Percentiles rank a stretch among this genome's conserved stretches.
Evolutionary conservation across 805 yeast species (phyloP).

Genomic region (Starmerella geochares): DNA sequence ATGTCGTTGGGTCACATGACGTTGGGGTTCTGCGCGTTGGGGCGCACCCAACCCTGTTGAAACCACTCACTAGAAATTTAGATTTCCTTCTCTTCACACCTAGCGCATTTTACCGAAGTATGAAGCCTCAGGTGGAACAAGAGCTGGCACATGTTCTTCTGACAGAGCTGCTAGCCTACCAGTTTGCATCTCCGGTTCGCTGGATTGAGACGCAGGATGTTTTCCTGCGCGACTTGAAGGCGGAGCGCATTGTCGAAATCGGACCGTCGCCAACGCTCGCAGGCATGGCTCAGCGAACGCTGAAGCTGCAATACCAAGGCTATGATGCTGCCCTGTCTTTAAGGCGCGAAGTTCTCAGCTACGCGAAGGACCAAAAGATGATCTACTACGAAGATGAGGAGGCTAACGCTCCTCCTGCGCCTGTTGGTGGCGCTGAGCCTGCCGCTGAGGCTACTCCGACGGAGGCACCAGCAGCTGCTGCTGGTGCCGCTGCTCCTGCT

Average conservation of each 20-base stretch:
- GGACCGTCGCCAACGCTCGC: constrained; percentile 99
- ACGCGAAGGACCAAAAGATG: constrained; percentile 91
- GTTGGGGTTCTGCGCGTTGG: constrained; percentile 10
- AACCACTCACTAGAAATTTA: constrained; percentile 7
- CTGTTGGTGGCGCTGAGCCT: constrained; percentile 28
- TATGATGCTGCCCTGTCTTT: constrained; percentile 93
- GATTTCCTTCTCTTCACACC: constrained; percentile 5
- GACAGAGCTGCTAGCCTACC: constrained; percentile 95
- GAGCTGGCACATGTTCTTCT: constrained; percentile 89
- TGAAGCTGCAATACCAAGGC: constrained; percentile 89
- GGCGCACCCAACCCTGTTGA: constrained; percentile 10
- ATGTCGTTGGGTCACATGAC: neutral
- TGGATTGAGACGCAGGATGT: constrained; percentile 99
- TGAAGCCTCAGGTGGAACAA: constrained; percentile 95
- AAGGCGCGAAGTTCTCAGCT: constrained; percentile 88
- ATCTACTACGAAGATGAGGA: constrained; percentile 68
- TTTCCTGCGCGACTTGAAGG: constrained; percentile 81
- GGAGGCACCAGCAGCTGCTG: constrained; percentile 46
- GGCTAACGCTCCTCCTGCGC: constrained; percentile 28
- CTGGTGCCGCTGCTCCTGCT: constrained; percentile 45
- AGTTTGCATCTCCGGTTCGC: constrained; percentile 98
- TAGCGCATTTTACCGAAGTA: constrained; percentile 25
- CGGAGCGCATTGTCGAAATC: constrained; percentile 95
- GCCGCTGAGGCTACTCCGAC: constrained; percentile 26
- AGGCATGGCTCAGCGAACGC: constrained; percentile 97